Conservation (phyloP, 352 stramenopile species). For the Phytophthora europaea region DNA sequence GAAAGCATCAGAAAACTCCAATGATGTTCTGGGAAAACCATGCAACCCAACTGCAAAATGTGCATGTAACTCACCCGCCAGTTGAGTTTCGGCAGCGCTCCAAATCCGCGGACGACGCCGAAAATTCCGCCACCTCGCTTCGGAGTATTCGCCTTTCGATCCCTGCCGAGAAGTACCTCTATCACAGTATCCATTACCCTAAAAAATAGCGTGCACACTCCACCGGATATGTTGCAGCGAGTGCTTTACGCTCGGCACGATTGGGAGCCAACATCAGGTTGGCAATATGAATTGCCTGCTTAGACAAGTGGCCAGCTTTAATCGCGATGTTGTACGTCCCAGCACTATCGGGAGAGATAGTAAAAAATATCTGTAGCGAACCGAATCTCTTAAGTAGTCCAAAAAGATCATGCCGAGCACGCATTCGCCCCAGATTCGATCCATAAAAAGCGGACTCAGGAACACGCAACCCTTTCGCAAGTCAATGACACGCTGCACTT, state of each 20-base stretch:
- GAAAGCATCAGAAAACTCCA: not conserved
- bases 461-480: constrained; percentile 26
- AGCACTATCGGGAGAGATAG: constrained; percentile 30
- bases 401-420: constrained; percentile 29
- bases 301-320: not conserved
- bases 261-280: constrained; percentile 3
- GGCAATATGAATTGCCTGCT: not conserved
- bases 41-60: constrained; percentile 40
- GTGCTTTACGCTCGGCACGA: constrained; percentile 10
- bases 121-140: constrained; percentile 24
- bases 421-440: constrained; percentile 23
- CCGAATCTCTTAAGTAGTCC: constrained; percentile 38
- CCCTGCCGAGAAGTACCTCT: constrained; percentile 19
- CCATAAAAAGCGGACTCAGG: constrained; percentile 29
- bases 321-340: constrained; percentile 12
- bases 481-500: constrained; percentile 21
- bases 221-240: constrained; percentile 20
- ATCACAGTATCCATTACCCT: constrained; percentile 32
- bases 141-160: not conserved
- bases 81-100: constrained; percentile 36
- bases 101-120: constrained; percentile 38
- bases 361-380: constrained; percentile 37
- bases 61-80: constrained; percentile 36
- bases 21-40: constrained; percentile 28
- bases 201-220: constrained; percentile 40